A percentile compares a stretch with the other conserved stretches of the same genome.
These are phyloP conservation scores for Cladophialophora chaetospira DNA, from an alignment of 2,329 filamentous ascomycete genomes.

Conservation along the genomic window DNA sequence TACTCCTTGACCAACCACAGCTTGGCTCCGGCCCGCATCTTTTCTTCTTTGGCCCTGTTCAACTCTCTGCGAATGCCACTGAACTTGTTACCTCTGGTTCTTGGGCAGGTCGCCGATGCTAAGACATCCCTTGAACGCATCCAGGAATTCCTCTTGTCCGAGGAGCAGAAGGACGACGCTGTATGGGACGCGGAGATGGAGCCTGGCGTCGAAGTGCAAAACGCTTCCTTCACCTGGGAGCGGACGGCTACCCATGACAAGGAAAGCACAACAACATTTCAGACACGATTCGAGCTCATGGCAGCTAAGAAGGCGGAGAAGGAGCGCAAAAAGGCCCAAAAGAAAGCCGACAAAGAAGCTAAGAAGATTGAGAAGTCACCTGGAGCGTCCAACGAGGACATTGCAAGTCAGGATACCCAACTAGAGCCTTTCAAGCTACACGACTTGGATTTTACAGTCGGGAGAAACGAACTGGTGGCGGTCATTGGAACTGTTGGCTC, in stretches of 20 bases:
- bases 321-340: slow-evolving; percentile 47
- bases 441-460: slow-evolving; percentile 46
- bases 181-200: slow-evolving; percentile 56
- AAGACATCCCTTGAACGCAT: slow-evolving; percentile 83
- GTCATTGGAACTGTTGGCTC: slow-evolving; percentile 89
- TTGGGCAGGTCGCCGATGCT: slow-evolving; percentile 87
- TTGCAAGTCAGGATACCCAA: slow-evolving; percentile 31
- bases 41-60: slow-evolving; percentile 92
- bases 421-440: slow-evolving; percentile 45
- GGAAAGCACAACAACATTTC: slow-evolving; percentile 32
- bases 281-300: slow-evolving; percentile 40
- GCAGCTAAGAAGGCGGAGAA: slow-evolving; percentile 48
- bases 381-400: slow-evolving; percentile 31
- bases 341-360: slow-evolving; percentile 37
- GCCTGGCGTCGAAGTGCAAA: slow-evolving; percentile 65
- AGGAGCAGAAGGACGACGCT: slow-evolving; percentile 77
- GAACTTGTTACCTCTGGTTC: slow-evolving; percentile 82
- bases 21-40: slow-evolving; percentile 72
- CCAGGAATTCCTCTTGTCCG: slow-evolving; percentile 81
- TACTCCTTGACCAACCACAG: slow-evolving; percentile 64
- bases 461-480: slow-evolving; percentile 57
- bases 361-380: slow-evolving; percentile 37
- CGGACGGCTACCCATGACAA: slow-evolving; percentile 37
- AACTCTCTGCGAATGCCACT: slow-evolving; percentile 88
- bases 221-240: slow-evolving; percentile 89